Evolutionary conservation across 2,329 filamentous ascomycete species (phyloP).

Genomic region (Penicillium sp.): DNA sequence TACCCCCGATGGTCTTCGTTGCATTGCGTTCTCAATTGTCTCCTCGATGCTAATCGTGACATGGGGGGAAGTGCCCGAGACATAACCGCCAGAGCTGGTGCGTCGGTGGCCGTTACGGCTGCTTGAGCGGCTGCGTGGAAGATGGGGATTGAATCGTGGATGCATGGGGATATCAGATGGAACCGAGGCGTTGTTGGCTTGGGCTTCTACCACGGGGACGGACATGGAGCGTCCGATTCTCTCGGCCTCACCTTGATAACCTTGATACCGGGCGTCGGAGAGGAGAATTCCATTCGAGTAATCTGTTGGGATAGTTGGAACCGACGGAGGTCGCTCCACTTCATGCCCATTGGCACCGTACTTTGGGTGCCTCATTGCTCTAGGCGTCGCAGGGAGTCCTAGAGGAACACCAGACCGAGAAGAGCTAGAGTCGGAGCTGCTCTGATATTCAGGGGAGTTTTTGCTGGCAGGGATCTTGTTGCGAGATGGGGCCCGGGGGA

Average conservation of each 20-base stretch:
- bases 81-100: conserved; percentile 32
- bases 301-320: conserved; percentile 62
- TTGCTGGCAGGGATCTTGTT: conserved; percentile 43
- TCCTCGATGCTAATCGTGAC: conserved; percentile 62
- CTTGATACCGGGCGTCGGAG: conserved; percentile 45
- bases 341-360: conserved; percentile 56
- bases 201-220: conserved; percentile 43
- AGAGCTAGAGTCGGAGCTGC: conserved; percentile 48
- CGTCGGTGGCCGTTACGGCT: conserved; percentile 46
- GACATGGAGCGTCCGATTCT: conserved; percentile 49
- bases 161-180: conserved; percentile 47
- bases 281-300: conserved; percentile 41
- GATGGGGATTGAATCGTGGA: conserved; percentile 47
- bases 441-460: conserved; percentile 48
- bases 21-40: conserved; percentile 52
- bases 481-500: conserved; percentile 41
- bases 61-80: conserved; percentile 42
- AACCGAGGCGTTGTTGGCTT: conserved; percentile 27
- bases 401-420: conserved; percentile 60
- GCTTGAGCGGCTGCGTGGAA: conserved; percentile 50
- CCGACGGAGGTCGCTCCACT: conserved; percentile 58
- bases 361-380: conserved; percentile 83
- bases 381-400: conserved; percentile 87
- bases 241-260: conserved; percentile 47
- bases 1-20: conserved; percentile 18